Evolutionary conservation across 805 yeast genomes (phyloP).

Genomic region (Sugiyamaella marilandica): DNA sequence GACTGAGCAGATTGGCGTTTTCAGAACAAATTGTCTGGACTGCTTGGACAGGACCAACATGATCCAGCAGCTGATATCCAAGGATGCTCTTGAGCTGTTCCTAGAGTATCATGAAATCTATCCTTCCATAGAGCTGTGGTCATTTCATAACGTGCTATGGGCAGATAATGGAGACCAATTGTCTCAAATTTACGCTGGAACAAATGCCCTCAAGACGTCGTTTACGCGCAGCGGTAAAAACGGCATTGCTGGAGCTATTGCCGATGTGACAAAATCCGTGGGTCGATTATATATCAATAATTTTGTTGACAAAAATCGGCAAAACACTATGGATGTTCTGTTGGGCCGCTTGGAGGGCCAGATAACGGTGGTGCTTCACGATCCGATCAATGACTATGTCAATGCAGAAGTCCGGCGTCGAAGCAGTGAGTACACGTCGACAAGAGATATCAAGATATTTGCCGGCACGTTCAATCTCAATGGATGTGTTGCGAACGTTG

Average conservation of each 20-base stretch:
- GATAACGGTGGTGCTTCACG: slow-evolving; percentile 65
- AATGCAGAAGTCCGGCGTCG: slow-evolving; percentile 53
- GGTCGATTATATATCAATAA: slow-evolving; percentile 93
- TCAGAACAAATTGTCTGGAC: slow-evolving; percentile 90
- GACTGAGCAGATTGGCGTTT: slow-evolving; percentile 82
- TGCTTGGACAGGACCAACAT: slow-evolving; percentile 93
- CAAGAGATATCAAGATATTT: slow-evolving; percentile 57
- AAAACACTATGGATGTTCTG: slow-evolving; percentile 79
- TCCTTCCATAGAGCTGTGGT: slow-evolving; percentile 48
- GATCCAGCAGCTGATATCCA: slow-evolving; percentile 70
- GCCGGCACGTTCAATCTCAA: slow-evolving; percentile 87
- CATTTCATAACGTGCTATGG: slow-evolving; percentile 86
- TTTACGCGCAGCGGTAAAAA: slow-evolving; percentile 92
- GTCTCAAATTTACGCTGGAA: slow-evolving; percentile 93
- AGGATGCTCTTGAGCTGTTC: slow-evolving; percentile 51
- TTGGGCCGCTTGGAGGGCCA: slow-evolving; percentile 79
- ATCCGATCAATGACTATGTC: slow-evolving; percentile 87
- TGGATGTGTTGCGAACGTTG: slow-evolving; percentile 57
- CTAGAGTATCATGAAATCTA: slow-evolving; percentile 43
- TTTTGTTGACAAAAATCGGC: slow-evolving; percentile 87
- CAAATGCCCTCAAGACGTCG: slow-evolving; percentile 93
- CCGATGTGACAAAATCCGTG: slow-evolving; percentile 95
- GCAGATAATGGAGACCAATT: slow-evolving; percentile 98
- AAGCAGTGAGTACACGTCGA: slow-evolving; percentile 52
- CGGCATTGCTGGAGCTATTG: slow-evolving; percentile 95